Evolutionary conservation across 202 grass and related monocot genomes (phyloP).

Genomic region (Carex sylvatica): DNA sequence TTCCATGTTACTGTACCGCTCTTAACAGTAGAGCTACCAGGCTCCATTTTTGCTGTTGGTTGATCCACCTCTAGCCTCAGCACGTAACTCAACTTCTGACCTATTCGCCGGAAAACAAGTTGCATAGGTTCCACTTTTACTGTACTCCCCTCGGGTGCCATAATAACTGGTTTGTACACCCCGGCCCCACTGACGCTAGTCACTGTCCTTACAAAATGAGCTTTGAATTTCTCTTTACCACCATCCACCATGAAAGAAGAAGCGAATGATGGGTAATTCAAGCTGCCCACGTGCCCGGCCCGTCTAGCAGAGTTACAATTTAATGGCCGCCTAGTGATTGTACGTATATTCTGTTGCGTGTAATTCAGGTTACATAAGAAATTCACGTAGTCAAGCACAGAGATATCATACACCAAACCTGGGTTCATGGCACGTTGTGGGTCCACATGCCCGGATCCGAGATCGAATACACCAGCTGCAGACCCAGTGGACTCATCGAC

Average conservation of each 20-base stretch:
- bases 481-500: conserved; percentile 64
- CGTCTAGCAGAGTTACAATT: conserved; percentile 58
- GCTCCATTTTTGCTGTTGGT: conserved; percentile 54
- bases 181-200: conserved; percentile 64
- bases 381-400: conserved; percentile 43
- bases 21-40: conserved; percentile 68
- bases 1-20: conserved; percentile 68
- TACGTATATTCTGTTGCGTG: conserved; percentile 73
- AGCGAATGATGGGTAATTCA: conserved; percentile 76
- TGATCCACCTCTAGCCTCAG: conserved; percentile 46
- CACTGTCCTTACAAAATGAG: conserved; percentile 74
- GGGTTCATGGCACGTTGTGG: conserved; percentile 93
- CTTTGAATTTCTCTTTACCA: conserved; percentile 31
- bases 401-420: conserved; percentile 76
- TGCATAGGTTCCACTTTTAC: conserved; percentile 60
- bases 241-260: conserved; percentile 47
- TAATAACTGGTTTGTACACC: conserved; percentile 42
- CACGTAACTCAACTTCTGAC: conserved; percentile 83
- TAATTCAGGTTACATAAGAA: conserved; percentile 93
- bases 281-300: conserved; percentile 65
- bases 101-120: conserved; percentile 65
- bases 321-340: conserved; percentile 55
- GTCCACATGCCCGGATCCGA: conserved; percentile 77
- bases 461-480: conserved; percentile 57
- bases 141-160: conserved; percentile 52